Evolutionary conservation across 306 rosid genomes (phyloP).

Genomic region (Dryas octopetala): DNA sequence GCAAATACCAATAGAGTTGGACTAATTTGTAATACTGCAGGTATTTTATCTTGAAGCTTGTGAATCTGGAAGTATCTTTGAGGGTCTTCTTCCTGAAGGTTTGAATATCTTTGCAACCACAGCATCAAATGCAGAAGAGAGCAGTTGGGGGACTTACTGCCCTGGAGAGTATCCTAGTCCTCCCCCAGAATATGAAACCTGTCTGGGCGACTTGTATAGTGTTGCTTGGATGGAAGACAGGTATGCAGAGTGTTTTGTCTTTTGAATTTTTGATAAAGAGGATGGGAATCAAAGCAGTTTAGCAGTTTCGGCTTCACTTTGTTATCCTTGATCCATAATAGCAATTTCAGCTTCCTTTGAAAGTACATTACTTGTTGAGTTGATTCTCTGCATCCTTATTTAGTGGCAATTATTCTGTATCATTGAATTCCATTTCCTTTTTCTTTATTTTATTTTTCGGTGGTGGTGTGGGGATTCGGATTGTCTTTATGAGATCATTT

Average conservation of each 20-base stretch:
- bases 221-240: conserved; percentile 99
- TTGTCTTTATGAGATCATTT: neutral
- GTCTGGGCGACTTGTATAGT: conserved; percentile 88
- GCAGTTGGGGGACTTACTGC: conserved; percentile 96
- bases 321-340: neutral
- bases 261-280: neutral
- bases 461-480: neutral
- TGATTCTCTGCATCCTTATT: too few species aligned
- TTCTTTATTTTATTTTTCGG: neutral
- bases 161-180: conserved; percentile 86
- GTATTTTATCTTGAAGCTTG: conserved; percentile 97
- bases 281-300: conserved; percentile 14
- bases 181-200: conserved; percentile 81
- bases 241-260: conserved; percentile 32
- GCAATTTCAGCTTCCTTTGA: neutral
- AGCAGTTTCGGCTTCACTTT: neutral
- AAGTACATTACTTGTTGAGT: neutral
- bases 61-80: conserved; percentile 94
- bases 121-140: conserved; percentile 82
- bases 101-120: conserved; percentile 86
- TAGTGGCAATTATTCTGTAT: neutral
- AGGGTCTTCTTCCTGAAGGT: conserved; percentile 84
- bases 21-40: conserved; percentile 39
- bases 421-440: neutral
- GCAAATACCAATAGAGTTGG: conserved; percentile 6